Evolutionary conservation across 768 basidiomycete genomes (phyloP).

Genomic region (Candolleomyces eurysporus): DNA sequence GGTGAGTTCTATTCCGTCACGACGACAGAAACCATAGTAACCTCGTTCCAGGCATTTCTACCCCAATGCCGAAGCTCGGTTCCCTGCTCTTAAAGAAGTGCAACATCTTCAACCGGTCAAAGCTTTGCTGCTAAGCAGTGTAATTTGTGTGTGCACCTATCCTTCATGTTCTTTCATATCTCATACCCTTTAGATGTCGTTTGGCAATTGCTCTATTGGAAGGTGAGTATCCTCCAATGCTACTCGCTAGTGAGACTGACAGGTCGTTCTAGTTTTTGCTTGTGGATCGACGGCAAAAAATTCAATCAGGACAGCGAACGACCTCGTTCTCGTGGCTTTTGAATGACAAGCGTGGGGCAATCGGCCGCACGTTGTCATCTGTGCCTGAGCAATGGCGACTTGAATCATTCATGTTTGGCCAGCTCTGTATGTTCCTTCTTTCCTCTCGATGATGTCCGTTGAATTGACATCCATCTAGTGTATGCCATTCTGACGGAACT

Average conservation of each 20-base stretch:
- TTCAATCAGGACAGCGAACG: conserved; percentile 86
- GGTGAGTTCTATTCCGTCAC: conserved; percentile 42
- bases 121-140: conserved; percentile 76
- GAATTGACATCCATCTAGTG: conserved; percentile 37
- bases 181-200: conserved; percentile 60
- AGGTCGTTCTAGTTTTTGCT: conserved; percentile 64
- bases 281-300: conserved; percentile 84
- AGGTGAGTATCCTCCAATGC: conserved; percentile 40
- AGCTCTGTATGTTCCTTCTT: conserved; percentile 52
- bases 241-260: conserved; percentile 4
- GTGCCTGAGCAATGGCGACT: conserved; percentile 64
- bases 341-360: conserved; percentile 82
- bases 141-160: conserved; percentile 67
- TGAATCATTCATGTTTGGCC: conserved; percentile 78
- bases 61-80: conserved; percentile 71
- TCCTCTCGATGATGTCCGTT: neutral
- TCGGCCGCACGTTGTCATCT: conserved; percentile 67
- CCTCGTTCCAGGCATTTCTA: conserved; percentile 75
- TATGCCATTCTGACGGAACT: conserved; percentile 86
- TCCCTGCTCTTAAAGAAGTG: conserved; percentile 80
- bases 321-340: conserved; percentile 89
- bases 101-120: conserved; percentile 65
- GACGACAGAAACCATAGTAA: neutral
- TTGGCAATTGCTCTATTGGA: conserved; percentile 96
- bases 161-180: neutral